Conservation (phyloP, 768 basidiomycete species). For the Kwoniella sp. region DNA sequence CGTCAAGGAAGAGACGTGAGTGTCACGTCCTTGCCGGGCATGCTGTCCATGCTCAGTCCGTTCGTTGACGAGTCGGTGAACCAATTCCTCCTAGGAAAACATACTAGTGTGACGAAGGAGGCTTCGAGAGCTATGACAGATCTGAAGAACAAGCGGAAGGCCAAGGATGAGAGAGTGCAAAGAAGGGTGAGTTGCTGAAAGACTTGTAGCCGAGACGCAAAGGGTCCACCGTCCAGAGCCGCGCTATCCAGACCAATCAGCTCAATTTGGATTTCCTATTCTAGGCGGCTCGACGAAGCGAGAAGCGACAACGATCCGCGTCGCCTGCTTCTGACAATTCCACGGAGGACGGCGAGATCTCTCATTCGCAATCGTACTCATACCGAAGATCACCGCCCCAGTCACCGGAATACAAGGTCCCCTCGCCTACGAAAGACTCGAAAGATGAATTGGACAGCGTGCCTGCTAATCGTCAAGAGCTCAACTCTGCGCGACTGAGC, state of each 20-base stretch:
- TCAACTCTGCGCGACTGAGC: constrained; percentile 68
- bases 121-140: constrained; percentile 59
- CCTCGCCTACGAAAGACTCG: constrained; percentile 56
- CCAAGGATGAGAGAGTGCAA: constrained; percentile 77
- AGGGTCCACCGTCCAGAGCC: constrained; percentile 8
- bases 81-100: constrained; percentile 71
- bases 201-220: not conserved
- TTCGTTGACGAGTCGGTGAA: too few species aligned
- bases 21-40: constrained; percentile 27
- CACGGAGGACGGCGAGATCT: constrained; percentile 66
- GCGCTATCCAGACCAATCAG: not conserved
- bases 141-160: constrained; percentile 80
- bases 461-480: constrained; percentile 64
- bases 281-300: constrained; percentile 65
- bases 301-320: constrained; percentile 61
- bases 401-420: constrained; percentile 16
- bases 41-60: not conserved
- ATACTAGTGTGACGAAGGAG: constrained; percentile 59
- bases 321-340: constrained; percentile 84
- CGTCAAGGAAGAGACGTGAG: constrained; percentile 75
- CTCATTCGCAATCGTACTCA: constrained; percentile 20
- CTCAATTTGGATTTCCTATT: not conserved
- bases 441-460: constrained; percentile 59
- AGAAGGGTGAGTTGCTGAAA: constrained; percentile 67
- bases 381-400: constrained; percentile 19